These are phyloP conservation scores for Schwanniomyces vanrijiae DNA, from an alignment of 805 yeast genomes.

Conservation along the genomic window DNA sequence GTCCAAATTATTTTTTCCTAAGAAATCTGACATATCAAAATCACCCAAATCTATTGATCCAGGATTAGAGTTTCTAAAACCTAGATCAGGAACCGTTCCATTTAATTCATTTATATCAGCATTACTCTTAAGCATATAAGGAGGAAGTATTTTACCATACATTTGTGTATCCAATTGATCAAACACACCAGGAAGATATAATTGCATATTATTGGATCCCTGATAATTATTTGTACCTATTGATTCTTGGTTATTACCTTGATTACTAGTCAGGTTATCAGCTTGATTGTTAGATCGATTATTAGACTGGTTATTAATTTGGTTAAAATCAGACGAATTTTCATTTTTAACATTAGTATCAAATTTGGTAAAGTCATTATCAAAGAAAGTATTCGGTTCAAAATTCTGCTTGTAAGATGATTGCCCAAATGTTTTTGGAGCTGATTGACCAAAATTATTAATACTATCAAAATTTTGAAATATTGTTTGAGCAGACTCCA, in stretches of 20 bases:
- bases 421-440: not conserved
- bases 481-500: slow-evolving; percentile 17
- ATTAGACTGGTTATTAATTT: too few relatives aligned
- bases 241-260: too few relatives aligned
- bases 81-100: not conserved
- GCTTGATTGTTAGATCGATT: not conserved
- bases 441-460: slow-evolving; percentile 16
- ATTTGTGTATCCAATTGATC: slow-evolving; percentile 83
- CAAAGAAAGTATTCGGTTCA: not conserved
- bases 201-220: too few relatives aligned
- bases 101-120: slow-evolving; percentile 1
- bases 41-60: slow-evolving; percentile 17
- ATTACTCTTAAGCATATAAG: slow-evolving; percentile 63
- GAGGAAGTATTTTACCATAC: slow-evolving; percentile 81
- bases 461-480: slow-evolving; percentile 29
- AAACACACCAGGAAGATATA: slow-evolving; percentile 77
- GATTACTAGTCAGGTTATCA: too few relatives aligned
- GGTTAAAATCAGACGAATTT: not conserved
- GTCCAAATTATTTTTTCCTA: slow-evolving; percentile 19
- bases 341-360: not conserved
- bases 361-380: not conserved
- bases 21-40: slow-evolving; percentile 16
- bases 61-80: not conserved
- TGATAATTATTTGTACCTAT: too few relatives aligned
- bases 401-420: not conserved